These are phyloP conservation scores for Parafenestella ontariensis DNA, from an alignment of 2,329 filamentous ascomycete species.

Conservation along the genomic window DNA sequence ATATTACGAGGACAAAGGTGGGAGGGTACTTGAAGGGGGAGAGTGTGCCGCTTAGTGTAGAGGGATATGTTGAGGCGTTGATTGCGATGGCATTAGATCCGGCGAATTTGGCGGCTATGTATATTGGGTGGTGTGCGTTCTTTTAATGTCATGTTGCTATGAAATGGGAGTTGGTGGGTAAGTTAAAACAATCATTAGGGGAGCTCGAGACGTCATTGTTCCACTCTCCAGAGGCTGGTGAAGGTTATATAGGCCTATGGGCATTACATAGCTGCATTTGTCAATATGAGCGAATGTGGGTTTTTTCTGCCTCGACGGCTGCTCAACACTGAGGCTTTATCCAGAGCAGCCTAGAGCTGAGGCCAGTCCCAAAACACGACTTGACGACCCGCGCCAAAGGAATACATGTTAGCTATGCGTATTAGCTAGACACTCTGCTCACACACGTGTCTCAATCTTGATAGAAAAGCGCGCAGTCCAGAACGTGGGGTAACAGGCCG, in stretches of 20 bases:
- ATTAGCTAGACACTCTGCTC: not conserved
- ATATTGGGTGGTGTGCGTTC: constrained; percentile 90
- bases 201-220: too few relatives aligned
- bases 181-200: not conserved
- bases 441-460: not conserved
- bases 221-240: too few relatives aligned
- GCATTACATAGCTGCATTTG: not conserved
- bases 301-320: not conserved
- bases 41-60: constrained; percentile 90
- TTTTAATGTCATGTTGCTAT: constrained; percentile 52
- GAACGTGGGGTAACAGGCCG: not conserved
- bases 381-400: not conserved
- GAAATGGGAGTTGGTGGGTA: not conserved
- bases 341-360: not conserved
- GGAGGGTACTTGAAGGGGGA: constrained; percentile 83
- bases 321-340: not conserved
- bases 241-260: too few relatives aligned
- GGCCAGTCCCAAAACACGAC: not conserved
- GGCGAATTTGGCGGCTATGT: constrained; percentile 87
- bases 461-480: not conserved
- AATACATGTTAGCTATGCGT: not conserved
- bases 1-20: constrained; percentile 87
- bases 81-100: constrained; percentile 85
- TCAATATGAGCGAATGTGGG: not conserved
- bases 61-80: constrained; percentile 96